These are phyloP conservation scores for Berberis thunbergii DNA, from an alignment of 164 flowering plant species.

Conservation along the genomic window DNA sequence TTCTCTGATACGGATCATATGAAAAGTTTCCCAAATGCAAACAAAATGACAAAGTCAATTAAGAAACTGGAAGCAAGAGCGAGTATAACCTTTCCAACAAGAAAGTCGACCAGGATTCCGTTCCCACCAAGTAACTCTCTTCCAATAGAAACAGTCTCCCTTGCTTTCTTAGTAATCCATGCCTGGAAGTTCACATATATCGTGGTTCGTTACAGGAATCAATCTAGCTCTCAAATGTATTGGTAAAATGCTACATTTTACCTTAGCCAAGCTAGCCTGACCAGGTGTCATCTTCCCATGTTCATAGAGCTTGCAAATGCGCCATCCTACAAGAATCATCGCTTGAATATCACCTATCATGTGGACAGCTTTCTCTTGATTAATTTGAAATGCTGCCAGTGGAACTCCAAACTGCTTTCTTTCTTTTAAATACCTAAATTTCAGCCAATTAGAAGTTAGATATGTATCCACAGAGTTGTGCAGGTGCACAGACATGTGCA, in stretches of 20 bases:
- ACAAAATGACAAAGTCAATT: too few species aligned
- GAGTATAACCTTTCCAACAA: constrained; percentile 69
- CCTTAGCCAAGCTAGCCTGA: constrained; percentile 95
- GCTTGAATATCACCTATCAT: constrained; percentile 93
- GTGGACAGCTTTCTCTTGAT: constrained; percentile 80
- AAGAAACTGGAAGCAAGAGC: too few species aligned
- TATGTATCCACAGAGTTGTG: too few species aligned
- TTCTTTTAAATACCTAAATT: constrained; percentile 5
- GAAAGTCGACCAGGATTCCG: constrained; percentile 81
- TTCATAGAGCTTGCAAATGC: constrained; percentile 87
- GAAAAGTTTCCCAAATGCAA: too few species aligned
- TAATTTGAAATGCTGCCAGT: constrained; percentile 83
- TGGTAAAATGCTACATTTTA: constrained; percentile 10
- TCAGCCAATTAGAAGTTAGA: too few species aligned
- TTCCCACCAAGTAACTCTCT: constrained; percentile 95
- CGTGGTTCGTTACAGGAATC: not conserved
- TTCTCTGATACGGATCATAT: too few species aligned
- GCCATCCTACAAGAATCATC: constrained; percentile 91
- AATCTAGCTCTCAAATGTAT: not conserved
- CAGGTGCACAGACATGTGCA: too few species aligned
- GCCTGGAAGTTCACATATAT: constrained; percentile 33
- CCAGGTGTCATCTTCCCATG: constrained; percentile 86
- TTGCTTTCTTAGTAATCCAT: constrained; percentile 73
- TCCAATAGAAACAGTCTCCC: constrained; percentile 80
- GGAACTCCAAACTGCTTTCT: constrained; percentile 30